Conservation (phyloP, 352 stramenopile species). For the Lagenidium giganteum region DNA sequence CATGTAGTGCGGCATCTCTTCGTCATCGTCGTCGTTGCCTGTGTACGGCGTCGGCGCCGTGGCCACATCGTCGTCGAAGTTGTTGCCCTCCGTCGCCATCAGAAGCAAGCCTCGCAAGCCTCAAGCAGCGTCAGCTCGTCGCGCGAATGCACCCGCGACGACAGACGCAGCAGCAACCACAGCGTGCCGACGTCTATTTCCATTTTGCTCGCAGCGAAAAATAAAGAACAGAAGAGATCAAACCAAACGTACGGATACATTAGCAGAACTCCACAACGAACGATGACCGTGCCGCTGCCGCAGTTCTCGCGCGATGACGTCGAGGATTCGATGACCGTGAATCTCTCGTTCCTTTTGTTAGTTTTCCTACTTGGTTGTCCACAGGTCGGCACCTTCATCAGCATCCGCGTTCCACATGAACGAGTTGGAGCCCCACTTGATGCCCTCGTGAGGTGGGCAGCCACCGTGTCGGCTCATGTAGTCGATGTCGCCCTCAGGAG, state of each 20-base stretch:
- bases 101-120: no score
- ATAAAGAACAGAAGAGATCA: no score
- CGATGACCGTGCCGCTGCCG: no score
- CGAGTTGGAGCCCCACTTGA: conserved; percentile 83
- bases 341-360: no score
- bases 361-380: conserved; percentile 59
- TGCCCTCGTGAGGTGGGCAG: conserved; percentile 77
- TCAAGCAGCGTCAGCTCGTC: no score
- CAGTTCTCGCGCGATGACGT: no score
- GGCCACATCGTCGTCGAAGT: conserved; percentile 4
- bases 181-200: neutral
- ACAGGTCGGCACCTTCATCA: conserved; percentile 74
- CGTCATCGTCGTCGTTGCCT: conserved; percentile 1
- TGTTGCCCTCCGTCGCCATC: conserved; percentile 7
- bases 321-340: no score
- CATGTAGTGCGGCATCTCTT: conserved; percentile 68
- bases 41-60: neutral
- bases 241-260: no score
- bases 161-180: neutral
- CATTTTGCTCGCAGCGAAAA: neutral
- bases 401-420: conserved; percentile 87
- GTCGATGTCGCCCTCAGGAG: conserved; percentile 66
- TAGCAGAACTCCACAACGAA: no score
- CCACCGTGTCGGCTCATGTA: conserved; percentile 76
- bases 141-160: neutral